Conservation (phyloP, 768 basidiomycete species). For the Lenzites betulinus region DNA sequence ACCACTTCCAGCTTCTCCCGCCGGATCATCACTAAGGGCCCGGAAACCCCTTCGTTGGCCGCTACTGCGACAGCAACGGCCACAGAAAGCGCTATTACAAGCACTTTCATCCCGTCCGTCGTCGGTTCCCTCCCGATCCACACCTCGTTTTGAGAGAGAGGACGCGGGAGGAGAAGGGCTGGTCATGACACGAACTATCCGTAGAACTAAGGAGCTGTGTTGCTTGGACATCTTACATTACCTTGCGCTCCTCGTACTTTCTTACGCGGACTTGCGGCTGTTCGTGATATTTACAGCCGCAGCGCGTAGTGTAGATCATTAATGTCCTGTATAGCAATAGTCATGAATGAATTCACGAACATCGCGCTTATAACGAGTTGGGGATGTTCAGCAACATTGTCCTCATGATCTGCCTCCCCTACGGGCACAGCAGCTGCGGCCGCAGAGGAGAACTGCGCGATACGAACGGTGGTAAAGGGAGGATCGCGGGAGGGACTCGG, state of each 20-base stretch:
- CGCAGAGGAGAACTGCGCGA: too few relatives aligned
- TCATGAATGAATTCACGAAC: constrained; percentile 11
- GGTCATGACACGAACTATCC: background rate
- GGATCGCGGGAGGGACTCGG: background rate
- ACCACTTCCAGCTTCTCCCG: too few relatives aligned
- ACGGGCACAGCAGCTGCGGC: too few relatives aligned
- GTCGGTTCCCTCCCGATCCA: too few relatives aligned
- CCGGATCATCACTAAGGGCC: too few relatives aligned
- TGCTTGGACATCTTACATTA: background rate
- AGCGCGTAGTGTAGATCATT: background rate
- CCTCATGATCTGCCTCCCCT: too few relatives aligned
- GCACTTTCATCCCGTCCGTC: background rate
- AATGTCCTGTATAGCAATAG: constrained; percentile 11
- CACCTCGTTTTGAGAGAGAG: background rate
- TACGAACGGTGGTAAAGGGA: too few relatives aligned
- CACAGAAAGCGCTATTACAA: background rate
- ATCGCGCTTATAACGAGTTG: constrained; percentile 9
- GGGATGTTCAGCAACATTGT: background rate
- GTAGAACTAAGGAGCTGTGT: background rate
- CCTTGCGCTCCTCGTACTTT: background rate
- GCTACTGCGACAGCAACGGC: too few relatives aligned
- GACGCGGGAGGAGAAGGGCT: background rate
- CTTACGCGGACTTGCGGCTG: background rate
- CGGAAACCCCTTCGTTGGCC: too few relatives aligned
- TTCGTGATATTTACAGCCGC: background rate